Conservation (phyloP, 805 yeast genomes). For the Wickerhamomyces rabaulensis region DNA sequence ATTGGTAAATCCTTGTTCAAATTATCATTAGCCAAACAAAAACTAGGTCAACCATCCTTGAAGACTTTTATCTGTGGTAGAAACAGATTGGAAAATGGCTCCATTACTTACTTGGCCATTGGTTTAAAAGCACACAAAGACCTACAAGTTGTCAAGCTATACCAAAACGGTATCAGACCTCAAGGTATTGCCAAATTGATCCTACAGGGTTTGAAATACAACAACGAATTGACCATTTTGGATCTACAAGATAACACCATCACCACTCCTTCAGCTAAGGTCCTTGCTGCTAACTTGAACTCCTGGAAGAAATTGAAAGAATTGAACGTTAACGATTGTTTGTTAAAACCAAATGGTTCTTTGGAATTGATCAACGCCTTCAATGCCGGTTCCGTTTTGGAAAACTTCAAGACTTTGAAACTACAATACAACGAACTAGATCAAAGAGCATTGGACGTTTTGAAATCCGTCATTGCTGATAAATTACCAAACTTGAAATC, state of each 20-base stretch:
- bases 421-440: conserved; percentile 89
- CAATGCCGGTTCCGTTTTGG: conserved; percentile 30
- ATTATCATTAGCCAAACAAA: conserved; percentile 59
- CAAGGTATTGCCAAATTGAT: conserved; percentile 78
- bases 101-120: conserved; percentile 76
- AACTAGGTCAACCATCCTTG: conserved; percentile 42
- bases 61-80: conserved; percentile 94
- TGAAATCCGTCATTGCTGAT: conserved; percentile 48
- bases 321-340: conserved; percentile 83
- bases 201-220: conserved; percentile 61
- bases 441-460: conserved; percentile 51
- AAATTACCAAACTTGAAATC: conserved; percentile 55
- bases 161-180: conserved; percentile 97
- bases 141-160: conserved; percentile 69
- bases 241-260: conserved; percentile 96
- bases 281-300: conserved; percentile 55
- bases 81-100: conserved; percentile 94
- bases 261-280: conserved; percentile 60
- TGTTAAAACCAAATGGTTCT: conserved; percentile 77
- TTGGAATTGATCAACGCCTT: conserved; percentile 46
- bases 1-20: conserved; percentile 81
- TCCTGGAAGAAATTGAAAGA: conserved; percentile 69
- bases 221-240: conserved; percentile 55
- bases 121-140: conserved; percentile 79
- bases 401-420: conserved; percentile 51